Conservation (phyloP, 176 grass and related monocot species). For the Coix lacrymajobi region DNA sequence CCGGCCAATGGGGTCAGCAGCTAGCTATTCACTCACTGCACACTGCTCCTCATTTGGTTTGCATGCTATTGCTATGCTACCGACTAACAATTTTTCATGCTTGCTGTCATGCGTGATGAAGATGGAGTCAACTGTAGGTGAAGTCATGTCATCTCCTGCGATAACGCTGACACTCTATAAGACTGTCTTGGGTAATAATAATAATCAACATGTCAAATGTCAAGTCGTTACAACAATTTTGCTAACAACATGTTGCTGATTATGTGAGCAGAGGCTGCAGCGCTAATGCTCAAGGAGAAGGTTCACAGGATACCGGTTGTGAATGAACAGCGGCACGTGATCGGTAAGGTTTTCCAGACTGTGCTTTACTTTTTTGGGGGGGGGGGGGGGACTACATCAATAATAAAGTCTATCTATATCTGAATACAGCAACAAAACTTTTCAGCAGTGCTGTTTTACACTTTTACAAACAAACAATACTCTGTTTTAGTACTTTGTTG, state of each 20-base stretch:
- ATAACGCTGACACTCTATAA: constrained; percentile 61
- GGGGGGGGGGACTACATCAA: background rate
- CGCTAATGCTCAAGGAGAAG: constrained; percentile 79
- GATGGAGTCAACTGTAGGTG: constrained; percentile 59
- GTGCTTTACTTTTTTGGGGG: background rate
- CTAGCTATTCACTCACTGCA: background rate
- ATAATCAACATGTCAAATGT: background rate
- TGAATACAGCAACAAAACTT: background rate
- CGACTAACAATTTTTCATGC: background rate
- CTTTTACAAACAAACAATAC: too few species aligned
- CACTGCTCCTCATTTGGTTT: background rate
- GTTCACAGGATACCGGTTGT: constrained; percentile 78
- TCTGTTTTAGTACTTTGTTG: background rate
- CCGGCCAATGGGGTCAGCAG: constrained; percentile 46
- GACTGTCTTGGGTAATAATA: constrained; percentile 70
- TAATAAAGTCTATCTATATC: background rate
- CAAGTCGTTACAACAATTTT: background rate
- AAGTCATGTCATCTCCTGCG: constrained; percentile 83
- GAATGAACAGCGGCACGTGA: constrained; percentile 52
- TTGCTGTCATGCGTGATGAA: constrained; percentile 29
- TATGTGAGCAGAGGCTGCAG: constrained; percentile 62
- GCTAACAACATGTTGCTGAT: background rate
- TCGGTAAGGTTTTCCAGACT: constrained; percentile 35
- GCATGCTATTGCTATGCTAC: too few species aligned
- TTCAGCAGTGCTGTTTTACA: background rate